Conservation (phyloP, 1,284 basidiomycete species). For the Ceratobasidium sp. region DNA sequence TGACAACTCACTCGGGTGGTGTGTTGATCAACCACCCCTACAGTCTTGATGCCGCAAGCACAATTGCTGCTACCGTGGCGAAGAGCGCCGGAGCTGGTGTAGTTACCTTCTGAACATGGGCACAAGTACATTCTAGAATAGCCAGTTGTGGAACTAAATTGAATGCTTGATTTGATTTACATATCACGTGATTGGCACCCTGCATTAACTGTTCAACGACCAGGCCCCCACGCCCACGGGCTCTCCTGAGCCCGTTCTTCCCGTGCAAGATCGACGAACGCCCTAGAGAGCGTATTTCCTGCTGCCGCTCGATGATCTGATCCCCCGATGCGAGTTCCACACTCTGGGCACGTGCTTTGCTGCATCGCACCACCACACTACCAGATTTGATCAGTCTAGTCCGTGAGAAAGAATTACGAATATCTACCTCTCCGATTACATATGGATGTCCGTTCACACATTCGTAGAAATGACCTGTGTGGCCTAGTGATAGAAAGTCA, state of each 20-base stretch:
- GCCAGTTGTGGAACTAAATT: background rate
- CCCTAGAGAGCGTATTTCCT: constrained; percentile 59
- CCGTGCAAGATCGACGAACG: constrained; percentile 55
- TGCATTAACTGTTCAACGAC: background rate
- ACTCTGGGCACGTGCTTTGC: constrained; percentile 63
- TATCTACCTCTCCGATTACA: constrained; percentile 60
- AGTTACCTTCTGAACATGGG: constrained; percentile 12
- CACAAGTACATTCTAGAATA: background rate
- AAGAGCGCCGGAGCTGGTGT: constrained; percentile 28
- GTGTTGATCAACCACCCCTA: background rate
- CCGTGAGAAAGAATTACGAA: constrained; percentile 42
- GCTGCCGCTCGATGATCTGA: constrained; percentile 55
- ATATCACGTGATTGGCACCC: background rate
- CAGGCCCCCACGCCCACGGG: constrained; percentile 26
- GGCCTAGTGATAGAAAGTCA: background rate
- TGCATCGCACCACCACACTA: constrained; percentile 68
- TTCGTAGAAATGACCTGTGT: constrained; percentile 62
- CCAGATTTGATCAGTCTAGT: constrained; percentile 32
- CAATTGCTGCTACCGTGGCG: constrained; percentile 11
- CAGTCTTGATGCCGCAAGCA: constrained; percentile 16
- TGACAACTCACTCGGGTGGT: no score
- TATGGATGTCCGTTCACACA: constrained; percentile 64
- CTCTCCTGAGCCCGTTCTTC: constrained; percentile 4
- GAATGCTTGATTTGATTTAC: constrained; percentile 2
- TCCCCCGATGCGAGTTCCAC: constrained; percentile 63